These are phyloP conservation scores for Penicillium waksmanii DNA, from an alignment of 495 filamentous ascomycete genomes.

Conservation along the genomic window DNA sequence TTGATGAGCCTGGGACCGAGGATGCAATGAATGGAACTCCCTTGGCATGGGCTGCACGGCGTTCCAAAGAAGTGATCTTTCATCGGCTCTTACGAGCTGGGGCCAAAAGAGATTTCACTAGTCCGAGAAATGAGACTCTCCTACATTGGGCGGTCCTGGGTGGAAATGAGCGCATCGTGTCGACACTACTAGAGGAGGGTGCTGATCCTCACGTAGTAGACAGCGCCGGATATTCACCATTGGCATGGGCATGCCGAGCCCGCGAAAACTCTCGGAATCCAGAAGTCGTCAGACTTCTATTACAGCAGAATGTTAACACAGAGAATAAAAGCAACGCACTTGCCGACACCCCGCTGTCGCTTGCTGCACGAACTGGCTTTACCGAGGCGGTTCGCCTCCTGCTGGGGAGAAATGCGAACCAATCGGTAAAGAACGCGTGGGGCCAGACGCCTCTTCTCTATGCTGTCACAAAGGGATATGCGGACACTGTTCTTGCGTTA, in stretches of 20 bases:
- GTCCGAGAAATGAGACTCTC: background rate
- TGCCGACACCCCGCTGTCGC: conserved; percentile 2
- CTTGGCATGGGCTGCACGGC: conserved; percentile 6
- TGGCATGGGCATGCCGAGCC: conserved; percentile 4
- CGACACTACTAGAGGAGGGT: conserved; percentile 10
- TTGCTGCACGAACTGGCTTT: conserved; percentile 7
- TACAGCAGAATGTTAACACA: conserved; percentile 3
- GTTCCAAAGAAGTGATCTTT: background rate
- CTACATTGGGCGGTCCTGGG: conserved; percentile 10
- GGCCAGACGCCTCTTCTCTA: conserved; percentile 9
- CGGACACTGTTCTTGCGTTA: conserved; percentile 6
- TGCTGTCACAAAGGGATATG: conserved; percentile 8
- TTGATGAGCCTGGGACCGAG: conserved; percentile 1
- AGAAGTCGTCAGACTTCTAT: conserved; percentile 2
- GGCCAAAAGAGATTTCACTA: conserved; percentile 4
- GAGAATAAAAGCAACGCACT: background rate
- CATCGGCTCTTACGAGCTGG: conserved; percentile 8
- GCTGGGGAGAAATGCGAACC: conserved; percentile 9
- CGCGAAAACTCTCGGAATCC: background rate
- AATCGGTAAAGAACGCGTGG: background rate
- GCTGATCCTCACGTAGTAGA: conserved; percentile 6
- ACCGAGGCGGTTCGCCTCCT: background rate
- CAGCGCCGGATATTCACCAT: background rate
- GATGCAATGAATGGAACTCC: conserved; percentile 3
- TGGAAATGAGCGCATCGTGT: background rate